Evolutionary conservation across 192 early-diverging fungal genomes (phyloP).

Genomic region (Gryganskiella cystojenkinii): DNA sequence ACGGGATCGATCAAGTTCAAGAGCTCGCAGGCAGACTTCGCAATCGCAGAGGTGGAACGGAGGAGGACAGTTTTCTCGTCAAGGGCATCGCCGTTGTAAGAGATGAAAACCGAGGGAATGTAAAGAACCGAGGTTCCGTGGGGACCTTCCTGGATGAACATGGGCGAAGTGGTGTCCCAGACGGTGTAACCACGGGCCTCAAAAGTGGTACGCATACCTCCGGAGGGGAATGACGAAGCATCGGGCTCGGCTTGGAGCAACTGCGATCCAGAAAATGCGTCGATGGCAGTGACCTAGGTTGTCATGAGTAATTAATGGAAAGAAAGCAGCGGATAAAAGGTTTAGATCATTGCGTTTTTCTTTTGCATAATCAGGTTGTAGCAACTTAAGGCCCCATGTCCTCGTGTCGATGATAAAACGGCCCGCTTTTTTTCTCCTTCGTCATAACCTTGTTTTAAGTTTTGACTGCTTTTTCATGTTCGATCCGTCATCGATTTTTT

Average conservation of each 20-base stretch:
- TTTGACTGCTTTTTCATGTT: too few species aligned
- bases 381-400: conserved; percentile 62
- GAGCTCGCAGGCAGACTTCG: conserved; percentile 83
- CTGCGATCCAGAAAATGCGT: conserved; percentile 96
- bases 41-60: conserved; percentile 89
- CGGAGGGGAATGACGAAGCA: conserved; percentile 99
- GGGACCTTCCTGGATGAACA: conserved; percentile 95
- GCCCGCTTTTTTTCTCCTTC: conserved; percentile 67
- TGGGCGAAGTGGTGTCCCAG: conserved; percentile 97
- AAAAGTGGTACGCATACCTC: conserved; percentile 98
- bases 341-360: background rate
- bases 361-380: background rate
- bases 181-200: conserved; percentile 99
- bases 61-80: conserved; percentile 99
- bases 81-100: conserved; percentile 99
- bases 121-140: conserved; percentile 95
- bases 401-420: conserved; percentile 72
- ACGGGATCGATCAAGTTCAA: conserved; percentile 80
- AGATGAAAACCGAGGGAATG: conserved; percentile 98
- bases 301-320: too few species aligned
- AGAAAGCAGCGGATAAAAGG: background rate
- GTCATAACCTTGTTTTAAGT: background rate
- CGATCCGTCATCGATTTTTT: background rate
- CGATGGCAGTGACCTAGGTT: conserved; percentile 88
- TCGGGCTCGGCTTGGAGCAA: conserved; percentile 99